Evolutionary conservation across 768 basidiomycete genomes (phyloP), one percentile per base, ranked within the genome.

Genomic region (Podaxis sp.): DNA sequence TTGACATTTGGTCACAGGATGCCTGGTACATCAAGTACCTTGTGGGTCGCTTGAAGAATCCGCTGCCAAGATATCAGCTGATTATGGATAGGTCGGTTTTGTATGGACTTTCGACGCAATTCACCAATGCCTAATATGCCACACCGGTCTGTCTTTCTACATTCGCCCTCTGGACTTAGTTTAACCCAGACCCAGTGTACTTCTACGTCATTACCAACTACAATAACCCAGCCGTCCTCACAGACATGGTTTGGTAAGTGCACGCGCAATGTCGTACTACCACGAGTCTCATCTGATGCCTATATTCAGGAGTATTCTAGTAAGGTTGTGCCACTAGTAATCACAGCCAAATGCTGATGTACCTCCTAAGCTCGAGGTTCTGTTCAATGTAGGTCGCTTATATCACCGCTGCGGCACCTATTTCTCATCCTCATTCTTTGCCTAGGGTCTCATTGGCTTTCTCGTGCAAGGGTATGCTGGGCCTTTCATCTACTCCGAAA

Each of bases 51-150:
- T 65, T 50, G 54, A 30, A 62, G 33, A 26, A 50, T 2, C 38
- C 22, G 53, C 33, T 0, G 6, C 24, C 46, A 36, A 38, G 17
- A 58, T 17, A 2, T 15, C 36, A 40, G 3, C 37, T 46, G 50
- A 57, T 64, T 28, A 28, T 41, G 22, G 20, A 13, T 51, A 84
- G 82, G 86, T 87, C 15, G 76, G 68, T n/a, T 67, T 70, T 24
- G 78, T 82, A 22, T 80, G 84, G 75, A 13, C 75, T 2, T 82
- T 82, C 59, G 86, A 87, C 65, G 83, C 77, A 4, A 66, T 78
- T 3, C 84, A 86, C 64, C 86, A 87, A 69, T 74, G 71, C 20
- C 67, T 87, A 17, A 83, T 87, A 37, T 81, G 83, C 3, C 85
- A 87, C 66, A 78, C 80, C 5, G 76, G 86, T 77, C 51, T 66